Conservation (phyloP, 1,284 basidiomycete genomes). For the Violaceomyces palustris region DNA sequence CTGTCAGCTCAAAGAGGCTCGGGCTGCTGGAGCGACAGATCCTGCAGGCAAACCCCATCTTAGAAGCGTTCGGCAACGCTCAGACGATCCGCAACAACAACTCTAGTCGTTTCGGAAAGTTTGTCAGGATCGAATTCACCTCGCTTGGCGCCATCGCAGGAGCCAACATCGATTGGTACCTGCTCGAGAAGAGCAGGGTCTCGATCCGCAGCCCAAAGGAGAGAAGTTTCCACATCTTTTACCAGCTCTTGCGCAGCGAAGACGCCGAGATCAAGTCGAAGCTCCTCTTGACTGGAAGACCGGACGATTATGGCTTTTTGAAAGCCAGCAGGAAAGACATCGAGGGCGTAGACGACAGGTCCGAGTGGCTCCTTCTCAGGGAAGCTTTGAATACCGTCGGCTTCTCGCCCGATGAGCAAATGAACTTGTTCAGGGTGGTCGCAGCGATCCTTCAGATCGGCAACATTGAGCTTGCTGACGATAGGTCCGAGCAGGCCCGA, state of each 20-base stretch:
- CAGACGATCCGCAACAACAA: constrained; percentile 99
- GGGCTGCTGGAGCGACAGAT: constrained; percentile 94
- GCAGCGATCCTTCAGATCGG: constrained; percentile 93
- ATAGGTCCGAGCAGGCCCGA: constrained; percentile 79
- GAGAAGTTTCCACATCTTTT: constrained; percentile 94
- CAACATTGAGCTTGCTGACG: constrained; percentile 78
- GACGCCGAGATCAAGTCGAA: constrained; percentile 55
- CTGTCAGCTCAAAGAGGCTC: constrained; percentile 54
- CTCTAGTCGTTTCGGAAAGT: constrained; percentile 94
- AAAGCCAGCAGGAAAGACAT: constrained; percentile 84
- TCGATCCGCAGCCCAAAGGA: constrained; percentile 58
- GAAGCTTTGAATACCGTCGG: constrained; percentile 81
- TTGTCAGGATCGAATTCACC: constrained; percentile 91
- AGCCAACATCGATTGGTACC: constrained; percentile 98
- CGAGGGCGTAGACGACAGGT: constrained; percentile 86
- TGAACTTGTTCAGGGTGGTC: constrained; percentile 88
- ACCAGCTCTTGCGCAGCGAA: constrained; percentile 62
- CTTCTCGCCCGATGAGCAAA: constrained; percentile 75
- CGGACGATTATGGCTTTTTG: constrained; percentile 84
- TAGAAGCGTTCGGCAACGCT: constrained; percentile 98
- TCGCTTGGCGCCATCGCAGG: constrained; percentile 92
- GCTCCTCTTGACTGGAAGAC: constrained; percentile 65
- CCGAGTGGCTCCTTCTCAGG: constrained; percentile 79
- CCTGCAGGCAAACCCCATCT: constrained; percentile 92
- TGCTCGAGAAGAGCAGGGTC: constrained; percentile 94